Conservation (phyloP, 106 monocot species). For the Agapanthus africanus region DNA sequence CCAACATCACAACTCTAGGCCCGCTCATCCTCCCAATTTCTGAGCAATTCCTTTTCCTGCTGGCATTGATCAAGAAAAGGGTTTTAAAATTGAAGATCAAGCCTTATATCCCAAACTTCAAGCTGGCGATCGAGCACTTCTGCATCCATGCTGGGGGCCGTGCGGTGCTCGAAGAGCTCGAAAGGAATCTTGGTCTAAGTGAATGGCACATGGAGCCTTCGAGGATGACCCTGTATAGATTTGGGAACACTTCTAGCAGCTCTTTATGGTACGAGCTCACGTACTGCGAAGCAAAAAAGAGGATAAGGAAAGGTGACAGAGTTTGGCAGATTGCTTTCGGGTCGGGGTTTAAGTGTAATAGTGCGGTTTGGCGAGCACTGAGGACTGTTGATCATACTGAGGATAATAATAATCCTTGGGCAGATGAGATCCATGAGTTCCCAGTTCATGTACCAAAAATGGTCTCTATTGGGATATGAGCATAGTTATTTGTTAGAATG, state of each 20-base stretch:
- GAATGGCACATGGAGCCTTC: slow-evolving; percentile 19
- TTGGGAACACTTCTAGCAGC: slow-evolving; percentile 14
- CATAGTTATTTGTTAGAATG: neutral
- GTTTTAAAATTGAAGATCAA: slow-evolving; percentile 9
- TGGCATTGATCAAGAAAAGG: slow-evolving; percentile 9
- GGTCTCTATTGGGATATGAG: slow-evolving; percentile 11
- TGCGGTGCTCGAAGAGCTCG: slow-evolving; percentile 14
- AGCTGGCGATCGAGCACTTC: slow-evolving; percentile 13
- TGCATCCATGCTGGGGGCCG: slow-evolving; percentile 13
- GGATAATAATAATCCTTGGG: slow-evolving; percentile 23
- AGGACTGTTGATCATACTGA: slow-evolving; percentile 5
- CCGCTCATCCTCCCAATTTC: slow-evolving; percentile 23
- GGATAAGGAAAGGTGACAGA: slow-evolving; percentile 10
- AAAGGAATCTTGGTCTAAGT: slow-evolving; percentile 5
- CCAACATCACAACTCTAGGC: slow-evolving; percentile 24
- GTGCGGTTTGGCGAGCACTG: slow-evolving; percentile 13
- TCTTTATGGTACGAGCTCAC: slow-evolving; percentile 13
- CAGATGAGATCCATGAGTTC: slow-evolving; percentile 27
- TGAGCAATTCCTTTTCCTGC: slow-evolving; percentile 20
- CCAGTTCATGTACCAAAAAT: slow-evolving; percentile 38
- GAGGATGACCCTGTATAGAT: slow-evolving; percentile 13
- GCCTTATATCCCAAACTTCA: slow-evolving; percentile 15
- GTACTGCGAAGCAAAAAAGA: slow-evolving; percentile 9
- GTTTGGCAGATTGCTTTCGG: slow-evolving; percentile 15
- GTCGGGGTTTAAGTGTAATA: slow-evolving; percentile 14